These are phyloP conservation scores for Artemisia annua DNA, from an alignment of 129 eudicot genomes.

Conservation along the genomic window DNA sequence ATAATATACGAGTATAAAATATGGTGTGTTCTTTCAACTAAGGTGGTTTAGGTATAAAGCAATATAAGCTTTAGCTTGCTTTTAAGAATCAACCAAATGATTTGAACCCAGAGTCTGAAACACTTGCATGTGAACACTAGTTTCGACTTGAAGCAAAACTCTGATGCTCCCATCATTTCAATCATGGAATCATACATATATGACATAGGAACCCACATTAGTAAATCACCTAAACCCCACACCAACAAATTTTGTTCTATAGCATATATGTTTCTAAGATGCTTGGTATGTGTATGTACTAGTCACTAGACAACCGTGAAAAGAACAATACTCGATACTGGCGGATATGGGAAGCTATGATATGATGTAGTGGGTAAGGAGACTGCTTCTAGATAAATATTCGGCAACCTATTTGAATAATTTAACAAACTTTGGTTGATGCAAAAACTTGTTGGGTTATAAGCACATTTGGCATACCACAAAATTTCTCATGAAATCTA, in stretches of 20 bases:
- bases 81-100: conserved; percentile 24
- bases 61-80: conserved; percentile 13
- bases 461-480: neutral
- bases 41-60: conserved; percentile 28
- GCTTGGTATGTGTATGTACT: neutral
- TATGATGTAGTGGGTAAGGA: too few species aligned
- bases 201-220: conserved; percentile 4
- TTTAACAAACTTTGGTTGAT: neutral
- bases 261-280: neutral
- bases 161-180: conserved; percentile 11
- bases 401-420: too few species aligned
- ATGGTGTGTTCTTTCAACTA: neutral
- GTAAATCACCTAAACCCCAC: neutral
- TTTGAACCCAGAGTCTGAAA: conserved; percentile 24
- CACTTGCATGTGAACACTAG: conserved; percentile 25
- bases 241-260: neutral
- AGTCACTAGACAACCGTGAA: too few species aligned
- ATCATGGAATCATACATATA: neutral
- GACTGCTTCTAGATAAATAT: too few species aligned
- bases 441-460: neutral
- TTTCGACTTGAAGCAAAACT: conserved; percentile 17
- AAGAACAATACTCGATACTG: too few species aligned
- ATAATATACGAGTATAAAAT: neutral
- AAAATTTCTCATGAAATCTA: conserved; percentile 11
- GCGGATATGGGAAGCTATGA: too few species aligned